Conservation (phyloP, 176 grass and related monocot species). For the Poa pratensis region DNA sequence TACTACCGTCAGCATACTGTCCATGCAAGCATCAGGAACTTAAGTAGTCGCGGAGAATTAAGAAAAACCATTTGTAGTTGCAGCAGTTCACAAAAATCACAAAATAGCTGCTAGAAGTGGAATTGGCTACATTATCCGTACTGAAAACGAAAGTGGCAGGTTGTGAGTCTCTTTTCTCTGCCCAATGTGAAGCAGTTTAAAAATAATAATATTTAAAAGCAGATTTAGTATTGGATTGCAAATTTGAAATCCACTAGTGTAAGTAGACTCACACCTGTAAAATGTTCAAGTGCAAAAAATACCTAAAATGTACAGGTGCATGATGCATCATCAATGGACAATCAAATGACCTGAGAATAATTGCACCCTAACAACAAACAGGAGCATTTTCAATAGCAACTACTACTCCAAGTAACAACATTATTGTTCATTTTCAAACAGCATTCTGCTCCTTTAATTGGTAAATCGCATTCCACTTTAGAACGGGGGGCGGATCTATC, state of each 20-base stretch:
- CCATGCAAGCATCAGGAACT: background rate
- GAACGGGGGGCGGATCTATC: background rate
- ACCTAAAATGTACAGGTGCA: background rate
- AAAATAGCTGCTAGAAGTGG: background rate
- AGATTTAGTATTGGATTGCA: background rate
- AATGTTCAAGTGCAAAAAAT: slow-evolving; percentile 18
- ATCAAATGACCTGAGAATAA: background rate
- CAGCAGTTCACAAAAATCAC: background rate
- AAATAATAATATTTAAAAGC: background rate
- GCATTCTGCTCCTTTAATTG: background rate
- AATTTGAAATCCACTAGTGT: background rate
- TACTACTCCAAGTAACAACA: background rate
- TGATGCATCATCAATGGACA: background rate
- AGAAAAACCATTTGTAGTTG: background rate
- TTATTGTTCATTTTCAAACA: background rate
- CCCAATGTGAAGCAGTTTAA: background rate
- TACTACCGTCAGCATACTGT: background rate
- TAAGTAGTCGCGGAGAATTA: background rate
- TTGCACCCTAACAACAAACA: background rate
- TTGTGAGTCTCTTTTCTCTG: background rate
- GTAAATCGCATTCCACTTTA: slow-evolving; percentile 1
- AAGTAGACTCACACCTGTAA: background rate
- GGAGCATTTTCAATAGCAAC: background rate
- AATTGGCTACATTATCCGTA: background rate
- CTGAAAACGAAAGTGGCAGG: background rate